Conservation (phyloP, 1,284 basidiomycete species). For the Ceratobasidium papillatum region DNA sequence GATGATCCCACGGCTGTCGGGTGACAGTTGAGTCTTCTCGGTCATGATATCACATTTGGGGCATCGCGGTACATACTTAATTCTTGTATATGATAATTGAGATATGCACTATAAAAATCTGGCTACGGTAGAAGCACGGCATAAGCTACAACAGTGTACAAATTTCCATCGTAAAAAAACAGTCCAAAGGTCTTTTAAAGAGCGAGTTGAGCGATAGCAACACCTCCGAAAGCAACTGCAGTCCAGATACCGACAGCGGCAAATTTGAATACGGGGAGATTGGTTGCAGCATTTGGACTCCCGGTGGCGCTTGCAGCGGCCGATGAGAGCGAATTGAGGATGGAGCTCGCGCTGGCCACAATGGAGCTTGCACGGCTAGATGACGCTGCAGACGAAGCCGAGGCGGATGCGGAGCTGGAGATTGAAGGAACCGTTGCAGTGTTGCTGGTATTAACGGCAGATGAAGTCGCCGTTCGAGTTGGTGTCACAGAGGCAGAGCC, state of each 20-base stretch:
- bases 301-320: background rate
- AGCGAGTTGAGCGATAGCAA: background rate
- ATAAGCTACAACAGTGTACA: too few relatives aligned
- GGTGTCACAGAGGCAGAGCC: background rate
- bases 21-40: too few relatives aligned
- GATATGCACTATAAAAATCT: too few relatives aligned
- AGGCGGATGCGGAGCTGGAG: too few relatives aligned
- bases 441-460: too few relatives aligned
- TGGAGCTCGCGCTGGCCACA: background rate
- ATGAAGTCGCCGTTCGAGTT: background rate
- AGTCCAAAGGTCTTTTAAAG: background rate
- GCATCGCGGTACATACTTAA: too few relatives aligned
- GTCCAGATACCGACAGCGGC: background rate
- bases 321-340: background rate
- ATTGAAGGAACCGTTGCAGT: too few relatives aligned
- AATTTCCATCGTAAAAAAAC: background rate
- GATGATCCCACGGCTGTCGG: too few relatives aligned
- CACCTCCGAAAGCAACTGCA: background rate
- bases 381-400: too few relatives aligned
- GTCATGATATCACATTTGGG: too few relatives aligned
- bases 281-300: background rate
- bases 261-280: background rate
- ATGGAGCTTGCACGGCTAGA: background rate
- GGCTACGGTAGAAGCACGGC: too few relatives aligned
- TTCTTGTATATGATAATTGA: too few relatives aligned